Conservation (phyloP, 2,329 filamentous ascomycete species). For the Knoxdaviesia proteae region DNA sequence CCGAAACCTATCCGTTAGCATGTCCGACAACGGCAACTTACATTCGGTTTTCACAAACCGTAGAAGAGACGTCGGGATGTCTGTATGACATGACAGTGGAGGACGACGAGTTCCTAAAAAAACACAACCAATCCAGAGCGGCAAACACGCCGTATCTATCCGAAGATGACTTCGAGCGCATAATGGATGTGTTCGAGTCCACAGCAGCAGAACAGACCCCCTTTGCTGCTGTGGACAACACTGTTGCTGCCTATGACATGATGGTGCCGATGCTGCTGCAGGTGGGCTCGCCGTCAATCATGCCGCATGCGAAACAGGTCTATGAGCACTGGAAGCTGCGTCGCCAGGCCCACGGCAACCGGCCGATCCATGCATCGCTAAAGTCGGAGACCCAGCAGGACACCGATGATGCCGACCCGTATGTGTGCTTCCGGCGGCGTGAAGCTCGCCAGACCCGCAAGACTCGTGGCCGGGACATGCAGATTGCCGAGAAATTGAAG, state of each 20-base stretch:
- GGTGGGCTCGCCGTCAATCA: slow-evolving; percentile 25
- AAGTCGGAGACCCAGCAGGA: slow-evolving; percentile 93
- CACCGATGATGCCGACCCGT: slow-evolving; percentile 87
- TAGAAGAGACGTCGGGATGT: slow-evolving; percentile 81
- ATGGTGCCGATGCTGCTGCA: slow-evolving; percentile 48
- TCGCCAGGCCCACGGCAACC: slow-evolving; percentile 46
- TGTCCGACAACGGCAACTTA: slow-evolving; percentile 81
- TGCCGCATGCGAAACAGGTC: slow-evolving; percentile 49
- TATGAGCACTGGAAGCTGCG: slow-evolving; percentile 78
- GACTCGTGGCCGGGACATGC: slow-evolving; percentile 79
- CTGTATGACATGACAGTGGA: slow-evolving; percentile 89
- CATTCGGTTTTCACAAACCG: slow-evolving; percentile 93
- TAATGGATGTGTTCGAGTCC: slow-evolving; percentile 90
- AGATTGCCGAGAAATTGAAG: slow-evolving; percentile 86
- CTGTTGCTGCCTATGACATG: slow-evolving; percentile 55
- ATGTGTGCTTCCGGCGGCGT: slow-evolving; percentile 90
- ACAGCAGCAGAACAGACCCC: slow-evolving; percentile 68
- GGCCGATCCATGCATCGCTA: slow-evolving; percentile 52
- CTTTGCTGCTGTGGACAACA: slow-evolving; percentile 75
- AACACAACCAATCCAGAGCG: slow-evolving; percentile 42
- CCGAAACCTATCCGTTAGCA: slow-evolving; percentile 59
- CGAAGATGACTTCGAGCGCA: slow-evolving; percentile 80
- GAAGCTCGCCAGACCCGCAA: slow-evolving; percentile 90
- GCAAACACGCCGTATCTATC: slow-evolving; percentile 27
- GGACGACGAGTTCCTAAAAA: slow-evolving; percentile 67